Evolutionary conservation across 176 grass and related monocot species (phyloP).

Genomic region (barley (Hordeum vulgare)): DNA sequence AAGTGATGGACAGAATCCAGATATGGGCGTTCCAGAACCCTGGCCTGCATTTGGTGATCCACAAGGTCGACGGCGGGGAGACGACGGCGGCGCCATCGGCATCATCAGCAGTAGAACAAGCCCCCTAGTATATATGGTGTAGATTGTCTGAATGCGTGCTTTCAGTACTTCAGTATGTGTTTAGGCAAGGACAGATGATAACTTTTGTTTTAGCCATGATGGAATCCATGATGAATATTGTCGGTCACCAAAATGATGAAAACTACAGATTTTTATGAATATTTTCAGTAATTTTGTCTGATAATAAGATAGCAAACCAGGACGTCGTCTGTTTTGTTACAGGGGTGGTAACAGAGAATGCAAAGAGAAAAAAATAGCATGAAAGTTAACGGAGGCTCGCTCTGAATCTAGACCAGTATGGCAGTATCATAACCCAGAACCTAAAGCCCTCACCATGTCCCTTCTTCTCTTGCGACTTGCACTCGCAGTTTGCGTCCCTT

Average conservation of each 20-base stretch:
- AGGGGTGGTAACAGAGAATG: neutral
- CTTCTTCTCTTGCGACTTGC: neutral
- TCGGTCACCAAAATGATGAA: too few relatives aligned
- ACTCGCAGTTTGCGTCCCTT: neutral
- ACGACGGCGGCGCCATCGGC: neutral
- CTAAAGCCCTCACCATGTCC: constrained; percentile 25
- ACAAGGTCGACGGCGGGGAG: neutral
- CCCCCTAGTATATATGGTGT: too few relatives aligned
- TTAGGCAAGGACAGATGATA: too few relatives aligned
- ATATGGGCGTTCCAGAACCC: neutral
- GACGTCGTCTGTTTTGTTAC: neutral
- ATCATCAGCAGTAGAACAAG: too few relatives aligned
- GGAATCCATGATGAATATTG: too few relatives aligned
- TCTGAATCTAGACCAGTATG: neutral
- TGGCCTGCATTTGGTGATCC: neutral
- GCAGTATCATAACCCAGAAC: neutral
- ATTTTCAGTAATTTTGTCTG: too few relatives aligned
- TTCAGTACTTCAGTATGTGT: too few relatives aligned
- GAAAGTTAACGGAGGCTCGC: neutral
- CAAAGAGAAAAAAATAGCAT: neutral
- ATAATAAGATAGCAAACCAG: too few relatives aligned
- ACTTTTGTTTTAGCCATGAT: too few relatives aligned
- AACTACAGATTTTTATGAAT: too few relatives aligned
- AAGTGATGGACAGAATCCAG: neutral
- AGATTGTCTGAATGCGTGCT: too few relatives aligned